phyloP scores from a whole-genome alignment of 495 filamentous ascomycete species.

The Xylaria palmicola region DNA sequence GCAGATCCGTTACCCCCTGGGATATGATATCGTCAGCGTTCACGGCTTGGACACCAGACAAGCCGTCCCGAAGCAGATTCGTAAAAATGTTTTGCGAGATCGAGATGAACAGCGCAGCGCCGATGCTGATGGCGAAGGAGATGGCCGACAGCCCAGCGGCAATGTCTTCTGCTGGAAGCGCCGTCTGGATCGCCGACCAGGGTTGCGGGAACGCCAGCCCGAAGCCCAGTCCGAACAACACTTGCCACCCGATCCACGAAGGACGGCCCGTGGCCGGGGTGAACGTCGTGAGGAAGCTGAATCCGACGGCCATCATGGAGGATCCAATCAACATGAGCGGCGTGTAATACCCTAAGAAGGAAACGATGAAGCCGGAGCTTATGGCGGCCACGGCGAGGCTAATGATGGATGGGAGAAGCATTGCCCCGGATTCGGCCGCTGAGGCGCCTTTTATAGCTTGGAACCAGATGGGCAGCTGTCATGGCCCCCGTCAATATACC shows the following conservation, averaged over 20 bases:
- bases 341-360: conserved; percentile 54
- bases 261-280: conserved; percentile 37
- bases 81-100: conserved; percentile 45
- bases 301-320: conserved; percentile 52
- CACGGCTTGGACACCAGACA: conserved; percentile 1
- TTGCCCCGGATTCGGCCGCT: conserved; percentile 48
- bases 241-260: conserved; percentile 61
- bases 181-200: conserved; percentile 50
- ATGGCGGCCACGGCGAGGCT: conserved; percentile 34
- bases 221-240: conserved; percentile 56
- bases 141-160: conserved; percentile 55
- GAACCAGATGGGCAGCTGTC: conserved; percentile 58
- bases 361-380: conserved; percentile 35
- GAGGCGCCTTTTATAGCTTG: conserved; percentile 55
- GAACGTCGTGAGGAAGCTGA: conserved; percentile 58
- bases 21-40: conserved; percentile 36
- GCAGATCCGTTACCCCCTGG: conserved; percentile 64
- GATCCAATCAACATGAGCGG: conserved; percentile 52
- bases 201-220: conserved; percentile 56
- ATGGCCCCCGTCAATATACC: conserved; percentile 44
- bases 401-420: conserved; percentile 46
- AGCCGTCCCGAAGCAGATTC: conserved; percentile 19
- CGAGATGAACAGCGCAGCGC: conserved; percentile 56
- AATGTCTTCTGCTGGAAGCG: conserved; percentile 46
- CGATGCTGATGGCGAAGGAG: conserved; percentile 55